phyloP scores from a whole-genome alignment of 108 stramenopile genomes.

The Pelagomonas calceolata region DNA sequence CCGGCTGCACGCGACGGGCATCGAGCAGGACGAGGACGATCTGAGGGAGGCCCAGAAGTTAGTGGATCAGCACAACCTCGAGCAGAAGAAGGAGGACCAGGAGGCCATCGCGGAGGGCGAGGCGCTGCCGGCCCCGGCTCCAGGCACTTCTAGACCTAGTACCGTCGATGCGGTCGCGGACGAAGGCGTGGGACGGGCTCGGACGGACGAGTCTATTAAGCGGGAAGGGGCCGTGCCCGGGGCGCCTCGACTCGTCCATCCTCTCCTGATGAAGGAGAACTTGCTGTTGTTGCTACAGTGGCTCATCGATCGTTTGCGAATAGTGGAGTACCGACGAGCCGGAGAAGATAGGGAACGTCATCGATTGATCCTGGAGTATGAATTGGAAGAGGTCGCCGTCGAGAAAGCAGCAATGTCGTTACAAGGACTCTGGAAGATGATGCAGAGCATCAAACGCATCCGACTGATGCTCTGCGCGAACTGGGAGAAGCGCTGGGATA shows the following conservation, averaged over 20 bases:
- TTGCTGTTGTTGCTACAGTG: slow-evolving; percentile 32
- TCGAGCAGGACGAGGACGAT: not conserved
- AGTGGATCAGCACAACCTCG: not conserved
- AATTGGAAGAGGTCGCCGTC: slow-evolving; percentile 13
- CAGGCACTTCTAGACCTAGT: not conserved
- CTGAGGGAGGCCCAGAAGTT: not conserved
- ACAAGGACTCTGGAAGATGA: slow-evolving; percentile 17
- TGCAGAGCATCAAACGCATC: slow-evolving; percentile 12
- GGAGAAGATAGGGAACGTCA: not conserved
- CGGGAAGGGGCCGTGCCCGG: slow-evolving; percentile 5
- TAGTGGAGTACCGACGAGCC: not conserved
- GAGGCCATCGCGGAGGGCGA: not conserved
- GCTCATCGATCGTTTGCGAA: slow-evolving; percentile 27
- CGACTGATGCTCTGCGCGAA: not conserved
- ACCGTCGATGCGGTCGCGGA: not conserved
- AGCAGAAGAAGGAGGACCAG: not conserved
- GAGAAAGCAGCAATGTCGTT: slow-evolving; percentile 3
- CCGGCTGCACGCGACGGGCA: not conserved
- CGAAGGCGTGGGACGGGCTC: not conserved
- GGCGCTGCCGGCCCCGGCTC: not conserved
- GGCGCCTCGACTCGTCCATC: not conserved
- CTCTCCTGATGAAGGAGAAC: slow-evolving; percentile 17
- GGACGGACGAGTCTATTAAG: slow-evolving; percentile 4
- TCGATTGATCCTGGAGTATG: slow-evolving; percentile 16
- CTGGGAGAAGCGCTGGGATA: slow-evolving; percentile 45